Evolutionary conservation across 164 flowering plant species (phyloP).

Genomic region (Amborella trichopoda): DNA sequence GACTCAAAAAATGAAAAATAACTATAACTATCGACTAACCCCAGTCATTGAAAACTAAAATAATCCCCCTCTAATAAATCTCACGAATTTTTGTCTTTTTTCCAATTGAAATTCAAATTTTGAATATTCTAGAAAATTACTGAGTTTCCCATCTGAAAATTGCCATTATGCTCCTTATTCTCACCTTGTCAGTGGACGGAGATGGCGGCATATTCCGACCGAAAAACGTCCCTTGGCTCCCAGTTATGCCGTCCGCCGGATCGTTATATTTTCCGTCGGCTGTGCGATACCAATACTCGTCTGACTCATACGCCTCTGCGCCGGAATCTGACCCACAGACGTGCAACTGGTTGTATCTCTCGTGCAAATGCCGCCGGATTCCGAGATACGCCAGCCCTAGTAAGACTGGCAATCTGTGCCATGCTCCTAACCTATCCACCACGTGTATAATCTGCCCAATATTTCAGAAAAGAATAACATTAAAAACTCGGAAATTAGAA

Average conservation of each 20-base stretch:
- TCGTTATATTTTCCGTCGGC: constrained; percentile 35
- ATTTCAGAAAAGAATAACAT: not conserved
- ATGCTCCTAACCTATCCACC: constrained; percentile 26
- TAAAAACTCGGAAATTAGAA: not conserved
- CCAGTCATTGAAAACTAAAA: too few species aligned
- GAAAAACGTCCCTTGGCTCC: constrained; percentile 36
- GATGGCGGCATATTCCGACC: constrained; percentile 41
- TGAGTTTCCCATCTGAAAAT: too few species aligned
- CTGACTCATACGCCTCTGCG: constrained; percentile 16
- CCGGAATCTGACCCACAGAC: constrained; percentile 15
- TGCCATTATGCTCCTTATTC: not conserved
- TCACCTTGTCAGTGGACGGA: not conserved
- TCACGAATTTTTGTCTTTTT: too few species aligned
- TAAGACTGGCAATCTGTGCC: constrained; percentile 38
- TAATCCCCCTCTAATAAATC: too few species aligned
- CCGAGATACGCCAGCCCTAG: constrained; percentile 32
- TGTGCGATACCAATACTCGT: constrained; percentile 20
- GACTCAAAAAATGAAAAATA: too few species aligned
- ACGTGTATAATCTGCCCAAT: constrained; percentile 21
- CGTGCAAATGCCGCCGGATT: constrained; percentile 31
- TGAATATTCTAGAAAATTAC: too few species aligned
- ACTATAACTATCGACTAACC: too few species aligned
- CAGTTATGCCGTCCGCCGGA: constrained; percentile 21
- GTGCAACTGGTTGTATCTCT: constrained; percentile 32
- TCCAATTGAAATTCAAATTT: too few species aligned